Evolutionary conservation across 768 basidiomycete species (phyloP).

Genomic region (Podaxis mareebaensis): DNA sequence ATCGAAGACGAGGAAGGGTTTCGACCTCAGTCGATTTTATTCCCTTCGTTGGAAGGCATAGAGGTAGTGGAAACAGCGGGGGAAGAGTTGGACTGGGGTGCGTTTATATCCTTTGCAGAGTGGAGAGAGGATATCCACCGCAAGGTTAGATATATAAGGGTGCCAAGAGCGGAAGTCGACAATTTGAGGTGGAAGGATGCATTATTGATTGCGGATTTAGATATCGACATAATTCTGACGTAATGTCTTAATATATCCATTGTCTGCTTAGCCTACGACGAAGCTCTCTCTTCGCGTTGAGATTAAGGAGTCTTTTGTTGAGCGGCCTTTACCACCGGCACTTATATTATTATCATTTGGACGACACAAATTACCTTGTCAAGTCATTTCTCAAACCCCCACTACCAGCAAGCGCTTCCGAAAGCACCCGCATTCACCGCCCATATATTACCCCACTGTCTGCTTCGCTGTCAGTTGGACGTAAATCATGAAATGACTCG

Average conservation of each 20-base stretch:
- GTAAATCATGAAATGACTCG: too few relatives aligned
- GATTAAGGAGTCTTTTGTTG: neutral
- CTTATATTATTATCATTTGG: too few relatives aligned
- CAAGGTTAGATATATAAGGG: neutral
- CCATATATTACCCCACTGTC: too few relatives aligned
- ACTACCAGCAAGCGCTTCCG: too few relatives aligned
- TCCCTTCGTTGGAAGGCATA: conserved; percentile 1
- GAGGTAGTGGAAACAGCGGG: neutral
- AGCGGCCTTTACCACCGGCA: too few relatives aligned
- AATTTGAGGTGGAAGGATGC: neutral
- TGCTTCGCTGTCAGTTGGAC: too few relatives aligned
- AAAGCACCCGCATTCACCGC: too few relatives aligned
- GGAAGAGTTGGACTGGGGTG: conserved; percentile 1
- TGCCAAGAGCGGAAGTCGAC: neutral
- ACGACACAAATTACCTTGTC: too few relatives aligned
- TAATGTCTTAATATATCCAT: neutral
- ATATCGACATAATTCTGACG: neutral
- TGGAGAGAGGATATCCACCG: neutral
- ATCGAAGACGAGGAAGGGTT: neutral
- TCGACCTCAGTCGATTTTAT: neutral
- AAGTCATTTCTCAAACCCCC: too few relatives aligned
- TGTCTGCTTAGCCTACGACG: neutral
- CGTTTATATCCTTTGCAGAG: neutral
- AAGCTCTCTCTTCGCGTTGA: neutral
- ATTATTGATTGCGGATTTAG: neutral